A percentile compares a stretch with the other conserved stretches of the same genome.
These are phyloP conservation scores for Limnanthes douglasii DNA, from an alignment of 345 rosid genomes.

Conservation along the genomic window DNA sequence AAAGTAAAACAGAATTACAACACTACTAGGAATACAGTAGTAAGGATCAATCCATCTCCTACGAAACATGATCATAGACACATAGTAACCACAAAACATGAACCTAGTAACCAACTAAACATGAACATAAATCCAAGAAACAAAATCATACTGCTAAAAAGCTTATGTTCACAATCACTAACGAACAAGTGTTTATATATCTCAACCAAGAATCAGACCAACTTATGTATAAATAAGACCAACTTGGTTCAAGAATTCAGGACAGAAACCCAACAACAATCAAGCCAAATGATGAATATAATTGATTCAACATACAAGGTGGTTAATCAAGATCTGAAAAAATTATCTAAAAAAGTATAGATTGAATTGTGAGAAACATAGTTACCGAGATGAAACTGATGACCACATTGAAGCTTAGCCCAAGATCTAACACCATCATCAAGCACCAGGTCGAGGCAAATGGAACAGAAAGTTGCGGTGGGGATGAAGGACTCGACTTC, in stretches of 20 bases:
- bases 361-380: not conserved
- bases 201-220: not conserved
- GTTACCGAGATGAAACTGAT: slow-evolving; percentile 35
- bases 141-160: not conserved
- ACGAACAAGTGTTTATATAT: no score
- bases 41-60: no score
- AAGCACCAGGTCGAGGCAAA: slow-evolving; percentile 32
- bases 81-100: not conserved
- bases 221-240: not conserved
- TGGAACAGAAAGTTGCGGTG: no score
- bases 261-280: not conserved
- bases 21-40: not conserved
- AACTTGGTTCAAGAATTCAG: not conserved
- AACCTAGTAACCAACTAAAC: no score
- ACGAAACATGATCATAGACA: no score
- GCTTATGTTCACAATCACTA: no score
- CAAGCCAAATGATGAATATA: not conserved
- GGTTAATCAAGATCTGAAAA: not conserved
- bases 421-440: slow-evolving; percentile 32
- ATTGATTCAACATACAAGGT: not conserved
- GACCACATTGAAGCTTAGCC: slow-evolving; percentile 51
- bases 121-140: no score
- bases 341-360: not conserved
- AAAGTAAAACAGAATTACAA: no score
- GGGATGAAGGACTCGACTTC: no score